Base-by-base conservation (phyloP, 73 alveolate species). In the Blepharisma japonicum region DNA sequence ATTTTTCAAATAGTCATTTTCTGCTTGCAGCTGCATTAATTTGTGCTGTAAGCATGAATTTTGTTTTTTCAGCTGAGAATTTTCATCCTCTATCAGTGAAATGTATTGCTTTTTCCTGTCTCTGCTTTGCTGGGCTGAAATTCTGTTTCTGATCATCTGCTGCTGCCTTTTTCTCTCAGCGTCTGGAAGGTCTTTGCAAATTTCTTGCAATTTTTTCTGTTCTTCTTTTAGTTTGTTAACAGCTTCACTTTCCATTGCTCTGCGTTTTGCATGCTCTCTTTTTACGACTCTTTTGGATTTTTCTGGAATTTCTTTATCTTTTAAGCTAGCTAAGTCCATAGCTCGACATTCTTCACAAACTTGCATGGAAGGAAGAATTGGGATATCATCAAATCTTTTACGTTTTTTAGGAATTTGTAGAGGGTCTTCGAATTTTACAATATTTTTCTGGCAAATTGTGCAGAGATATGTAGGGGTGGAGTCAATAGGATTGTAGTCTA, bases 21-120 rank as follows among this genome's bases (percentile, higher is more conserved):
- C 74, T 25, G n/a, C 18, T 8, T 61, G 74, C 4, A 61, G 4
- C 47, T 18, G 46, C 49, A 14, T n/a, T 1, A 61, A 0, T 25
- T 61, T 61, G 2, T 25, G 11, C 5, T 61, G 14, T 25, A 61
- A 61, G 46, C 47, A 14, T 2, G 50, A 20, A 25, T 8, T 25
- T 39, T 61, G 74, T 25, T 61, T n/a, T 25, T 61, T 61, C 47
- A 61, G 38, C 74, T 61, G 47, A 0, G 14, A 9, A 25, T 61
- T 74, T 4, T 74, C 80, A 11, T 8, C 42, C 67, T 81, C 87
- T 6, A 81, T 70, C 68, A 68, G 76, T 21, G 45, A 45, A 6
- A 81, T 25, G 50, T 81, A 81, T 6, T 84, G 78, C 61, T 81
- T 81, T 53, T 81, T 81, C 67, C 83, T 68, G 50, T 81, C 87